A percentile compares a stretch with the other conserved stretches of the same genome.
Evolutionary conservation across 1,284 basidiomycete genomes (phyloP).

Genomic region (Trametes polyzona): DNA sequence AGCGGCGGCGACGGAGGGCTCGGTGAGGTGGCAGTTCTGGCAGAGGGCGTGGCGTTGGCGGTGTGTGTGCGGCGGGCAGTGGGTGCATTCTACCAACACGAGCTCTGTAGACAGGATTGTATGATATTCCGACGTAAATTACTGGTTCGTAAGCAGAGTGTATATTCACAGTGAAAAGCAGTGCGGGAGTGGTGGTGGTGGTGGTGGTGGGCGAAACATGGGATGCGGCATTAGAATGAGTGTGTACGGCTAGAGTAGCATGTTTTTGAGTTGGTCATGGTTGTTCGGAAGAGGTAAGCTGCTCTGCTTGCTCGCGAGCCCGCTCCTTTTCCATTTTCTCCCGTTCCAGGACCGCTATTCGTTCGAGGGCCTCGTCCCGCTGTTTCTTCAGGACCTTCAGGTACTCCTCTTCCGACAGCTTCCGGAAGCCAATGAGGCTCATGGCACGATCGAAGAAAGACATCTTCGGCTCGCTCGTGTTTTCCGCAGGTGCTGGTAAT

Average conservation of each 20-base stretch:
- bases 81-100: constrained; percentile 36
- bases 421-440: constrained; percentile 46
- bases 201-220: neutral
- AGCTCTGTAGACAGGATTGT: neutral
- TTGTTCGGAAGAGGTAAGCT: too few relatives aligned
- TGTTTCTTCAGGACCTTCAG: constrained; percentile 54
- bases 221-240: neutral
- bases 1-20: constrained; percentile 31
- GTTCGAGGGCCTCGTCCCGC: constrained; percentile 52
- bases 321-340: constrained; percentile 29
- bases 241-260: neutral
- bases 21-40: constrained; percentile 63
- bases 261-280: too few relatives aligned
- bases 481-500: constrained; percentile 18
- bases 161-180: too few relatives aligned
- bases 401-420: constrained; percentile 68
- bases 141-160: too few relatives aligned
- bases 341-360: constrained; percentile 60
- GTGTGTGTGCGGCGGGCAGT: constrained; percentile 74
- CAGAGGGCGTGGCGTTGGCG: constrained; percentile 57
- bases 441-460: constrained; percentile 33
- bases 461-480: constrained; percentile 39
- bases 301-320: neutral
- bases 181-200: neutral
- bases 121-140: too few relatives aligned